These are phyloP conservation scores for Colletotrichum tabaci DNA, from an alignment of 2,329 filamentous ascomycete species.

Conservation along the genomic window DNA sequence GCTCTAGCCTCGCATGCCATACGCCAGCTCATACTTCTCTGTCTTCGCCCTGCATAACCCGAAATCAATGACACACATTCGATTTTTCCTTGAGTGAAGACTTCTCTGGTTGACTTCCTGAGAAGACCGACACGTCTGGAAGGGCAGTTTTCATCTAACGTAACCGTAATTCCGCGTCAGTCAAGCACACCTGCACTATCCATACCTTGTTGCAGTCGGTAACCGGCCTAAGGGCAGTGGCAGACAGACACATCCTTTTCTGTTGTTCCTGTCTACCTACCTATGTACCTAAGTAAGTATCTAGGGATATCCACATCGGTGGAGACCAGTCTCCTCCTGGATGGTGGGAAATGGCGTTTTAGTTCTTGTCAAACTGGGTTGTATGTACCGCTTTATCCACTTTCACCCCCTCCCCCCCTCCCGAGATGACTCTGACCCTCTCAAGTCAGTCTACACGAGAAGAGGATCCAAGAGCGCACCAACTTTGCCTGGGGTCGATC, in stretches of 20 bases:
- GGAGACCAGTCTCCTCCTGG: conserved; percentile 9
- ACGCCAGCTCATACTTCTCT: neutral
- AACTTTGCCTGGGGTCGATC: conserved; percentile 2
- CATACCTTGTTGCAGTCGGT: too few relatives aligned
- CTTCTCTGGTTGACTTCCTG: neutral
- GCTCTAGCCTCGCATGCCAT: conserved; percentile 3
- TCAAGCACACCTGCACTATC: neutral
- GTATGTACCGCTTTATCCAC: conserved; percentile 18
- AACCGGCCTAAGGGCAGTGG: neutral
- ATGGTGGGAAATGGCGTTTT: conserved; percentile 27
- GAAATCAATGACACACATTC: neutral
- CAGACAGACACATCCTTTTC: conserved; percentile 5
- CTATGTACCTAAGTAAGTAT: neutral
- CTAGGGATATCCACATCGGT: conserved; percentile 18
- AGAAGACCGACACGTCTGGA: neutral
- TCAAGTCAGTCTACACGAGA: neutral
- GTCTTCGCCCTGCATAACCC: conserved; percentile 13
- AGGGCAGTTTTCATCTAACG: neutral
- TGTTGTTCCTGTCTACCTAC: too few relatives aligned
- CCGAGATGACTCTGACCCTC: neutral
- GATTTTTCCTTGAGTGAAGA: conserved; percentile 15
- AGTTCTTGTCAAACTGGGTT: conserved; percentile 20
- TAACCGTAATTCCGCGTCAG: too few relatives aligned
- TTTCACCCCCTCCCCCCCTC: conserved; percentile 12
- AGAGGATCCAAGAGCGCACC: conserved; percentile 11